Evolutionary conservation across 2,329 filamentous ascomycete genomes (phyloP).

Genomic region (Penicillium janthinellum): DNA sequence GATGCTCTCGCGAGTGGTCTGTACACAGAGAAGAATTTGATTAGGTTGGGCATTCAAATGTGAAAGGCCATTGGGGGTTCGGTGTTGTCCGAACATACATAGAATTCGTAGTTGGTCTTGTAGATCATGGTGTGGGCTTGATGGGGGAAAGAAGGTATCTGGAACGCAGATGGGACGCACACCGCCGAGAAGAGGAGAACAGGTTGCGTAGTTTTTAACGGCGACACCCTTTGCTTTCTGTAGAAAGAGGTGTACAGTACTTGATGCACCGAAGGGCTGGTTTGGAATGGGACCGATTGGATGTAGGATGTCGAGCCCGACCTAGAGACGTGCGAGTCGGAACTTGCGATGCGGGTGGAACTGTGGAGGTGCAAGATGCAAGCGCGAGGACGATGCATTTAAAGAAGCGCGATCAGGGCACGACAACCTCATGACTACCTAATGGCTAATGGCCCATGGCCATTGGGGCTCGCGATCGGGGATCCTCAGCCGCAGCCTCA

Average conservation of each 20-base stretch:
- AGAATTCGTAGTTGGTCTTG: conserved; percentile 45
- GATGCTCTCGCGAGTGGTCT: conserved; percentile 32
- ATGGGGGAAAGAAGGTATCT: not conserved
- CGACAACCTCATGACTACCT: too few species aligned
- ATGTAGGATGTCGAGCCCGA: too few species aligned
- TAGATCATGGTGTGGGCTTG: conserved; percentile 35
- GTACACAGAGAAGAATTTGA: conserved; percentile 4
- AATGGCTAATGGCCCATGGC: not conserved
- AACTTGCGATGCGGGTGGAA: conserved; percentile 9
- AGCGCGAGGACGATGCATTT: conserved; percentile 14
- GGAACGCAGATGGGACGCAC: not conserved
- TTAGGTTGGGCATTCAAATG: not conserved
- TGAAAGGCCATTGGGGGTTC: not conserved
- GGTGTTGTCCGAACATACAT: conserved; percentile 31
- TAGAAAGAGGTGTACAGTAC: not conserved
- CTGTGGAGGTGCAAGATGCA: conserved; percentile 19
- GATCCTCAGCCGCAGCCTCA: conserved; percentile 18
- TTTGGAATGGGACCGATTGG: not conserved
- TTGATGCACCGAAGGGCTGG: not conserved
- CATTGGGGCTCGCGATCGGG: not conserved
- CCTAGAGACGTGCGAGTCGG: not conserved
- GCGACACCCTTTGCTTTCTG: not conserved
- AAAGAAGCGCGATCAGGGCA: conserved; percentile 8
- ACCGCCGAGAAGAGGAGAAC: not conserved
- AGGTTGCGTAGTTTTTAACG: not conserved